Evolutionary conservation across 192 early-diverging fungal genomes (phyloP).

Genomic region (Backusella luteola): DNA sequence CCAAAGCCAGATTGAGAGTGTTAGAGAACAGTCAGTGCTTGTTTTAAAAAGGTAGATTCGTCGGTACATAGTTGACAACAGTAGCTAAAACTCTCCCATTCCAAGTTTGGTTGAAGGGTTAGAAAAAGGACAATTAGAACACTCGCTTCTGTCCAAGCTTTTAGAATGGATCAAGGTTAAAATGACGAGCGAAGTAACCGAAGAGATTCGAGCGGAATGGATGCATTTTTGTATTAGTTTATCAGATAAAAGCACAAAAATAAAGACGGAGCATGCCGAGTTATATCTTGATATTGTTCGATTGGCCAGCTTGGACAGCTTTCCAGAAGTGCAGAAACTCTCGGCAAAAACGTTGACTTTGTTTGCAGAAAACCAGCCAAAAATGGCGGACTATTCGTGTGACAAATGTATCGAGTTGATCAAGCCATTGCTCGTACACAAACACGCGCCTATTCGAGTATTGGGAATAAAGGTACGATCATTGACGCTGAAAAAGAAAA

Average conservation of each 20-base stretch:
- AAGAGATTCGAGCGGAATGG: slow-evolving; percentile 15
- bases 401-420: not conserved
- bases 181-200: slow-evolving; percentile 8
- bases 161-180: not conserved
- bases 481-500: not conserved
- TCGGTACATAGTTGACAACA: not conserved
- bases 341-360: not conserved
- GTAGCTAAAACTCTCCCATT: not conserved
- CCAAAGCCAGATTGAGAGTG: slow-evolving; percentile 10
- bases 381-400: not conserved
- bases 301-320: not conserved
- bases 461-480: slow-evolving; percentile 7
- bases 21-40: slow-evolving; percentile 13
- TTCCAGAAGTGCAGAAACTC: slow-evolving; percentile 10
- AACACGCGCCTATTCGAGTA: slow-evolving; percentile 18
- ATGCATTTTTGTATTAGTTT: not conserved
- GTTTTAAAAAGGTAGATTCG: slow-evolving; percentile 2
- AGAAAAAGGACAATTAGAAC: not conserved
- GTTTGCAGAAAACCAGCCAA: slow-evolving; percentile 4
- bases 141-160: not conserved
- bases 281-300: not conserved
- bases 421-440: slow-evolving; percentile 10
- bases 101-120: not conserved
- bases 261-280: not conserved
- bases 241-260: not conserved